phyloP scores from a whole-genome alignment of 306 rosid species.

The Senna siamea region DNA sequence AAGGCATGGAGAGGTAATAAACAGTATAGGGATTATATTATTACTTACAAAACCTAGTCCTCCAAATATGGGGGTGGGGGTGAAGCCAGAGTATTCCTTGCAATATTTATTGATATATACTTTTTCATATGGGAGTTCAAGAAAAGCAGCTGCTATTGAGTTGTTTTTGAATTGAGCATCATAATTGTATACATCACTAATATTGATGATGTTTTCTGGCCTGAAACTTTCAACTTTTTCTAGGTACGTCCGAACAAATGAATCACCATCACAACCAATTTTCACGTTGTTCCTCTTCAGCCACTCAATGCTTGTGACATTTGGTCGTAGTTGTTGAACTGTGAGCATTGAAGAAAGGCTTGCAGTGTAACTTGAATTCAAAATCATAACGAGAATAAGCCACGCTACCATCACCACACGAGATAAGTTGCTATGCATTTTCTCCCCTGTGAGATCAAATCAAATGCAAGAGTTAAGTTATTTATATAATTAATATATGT shows the following conservation, averaged over 20 bases:
- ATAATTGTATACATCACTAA: conserved; percentile 37
- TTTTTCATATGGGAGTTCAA: conserved; percentile 70
- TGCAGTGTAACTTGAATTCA: conserved; percentile 73
- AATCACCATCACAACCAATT: conserved; percentile 64
- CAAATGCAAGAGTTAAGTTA: conserved; percentile 1
- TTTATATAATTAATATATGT: no score
- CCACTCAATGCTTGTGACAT: conserved; percentile 47
- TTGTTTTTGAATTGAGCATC: conserved; percentile 27
- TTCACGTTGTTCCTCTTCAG: conserved; percentile 43
- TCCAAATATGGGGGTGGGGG: conserved; percentile 58
- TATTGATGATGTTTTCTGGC: conserved; percentile 30
- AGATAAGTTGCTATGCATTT: conserved; percentile 50
- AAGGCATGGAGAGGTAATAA: no score
- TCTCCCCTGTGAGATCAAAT: conserved; percentile 53
- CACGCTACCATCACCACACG: conserved; percentile 58
- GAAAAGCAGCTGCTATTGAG: conserved; percentile 65
- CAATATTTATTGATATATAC: conserved; percentile 54
- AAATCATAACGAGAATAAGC: conserved; percentile 61
- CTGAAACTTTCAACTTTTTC: conserved; percentile 43
- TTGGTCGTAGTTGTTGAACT: conserved; percentile 47
- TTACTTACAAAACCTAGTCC: conserved; percentile 78
- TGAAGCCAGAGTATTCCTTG: conserved; percentile 44
- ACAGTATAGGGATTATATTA: no score
- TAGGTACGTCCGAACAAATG: conserved; percentile 57
- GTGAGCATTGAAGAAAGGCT: conserved; percentile 77